Conservation (phyloP, 2,329 filamentous ascomycete species). For the Aspergillus tubingensis region DNA sequence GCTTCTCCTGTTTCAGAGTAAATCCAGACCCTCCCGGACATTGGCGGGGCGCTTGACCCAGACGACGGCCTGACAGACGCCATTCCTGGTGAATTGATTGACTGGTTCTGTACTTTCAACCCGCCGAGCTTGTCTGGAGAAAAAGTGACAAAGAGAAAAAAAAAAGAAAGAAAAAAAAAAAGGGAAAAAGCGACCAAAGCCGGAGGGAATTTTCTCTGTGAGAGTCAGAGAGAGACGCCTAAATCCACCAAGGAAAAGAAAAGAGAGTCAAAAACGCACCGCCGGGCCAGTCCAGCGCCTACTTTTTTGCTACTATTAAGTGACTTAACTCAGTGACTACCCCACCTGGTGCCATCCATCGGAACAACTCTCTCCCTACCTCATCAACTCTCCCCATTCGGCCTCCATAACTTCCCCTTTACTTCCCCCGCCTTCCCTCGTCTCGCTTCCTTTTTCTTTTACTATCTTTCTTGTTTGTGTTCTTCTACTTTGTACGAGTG, state of each 20-base stretch:
- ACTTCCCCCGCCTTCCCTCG: constrained; percentile 9
- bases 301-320: not conserved
- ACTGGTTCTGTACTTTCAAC: not conserved
- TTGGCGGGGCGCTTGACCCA: not conserved
- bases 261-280: not conserved
- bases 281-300: not conserved
- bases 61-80: constrained; percentile 1
- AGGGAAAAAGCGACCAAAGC: not conserved
- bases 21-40: constrained; percentile 1
- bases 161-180: no score
- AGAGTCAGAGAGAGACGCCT: not conserved
- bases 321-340: not conserved
- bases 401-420: constrained; percentile 10
- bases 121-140: not conserved
- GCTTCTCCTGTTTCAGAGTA: not conserved
- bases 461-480: constrained; percentile 5
- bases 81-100: not conserved
- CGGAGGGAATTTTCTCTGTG: not conserved
- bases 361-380: constrained; percentile 10
- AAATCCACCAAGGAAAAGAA: not conserved
- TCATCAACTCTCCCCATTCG: not conserved
- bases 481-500: not conserved
- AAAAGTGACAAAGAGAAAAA: not conserved
- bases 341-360: constrained; percentile 9
- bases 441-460: constrained; percentile 9